Evolutionary conservation across 345 rosid species (phyloP).

Genomic region (Isatis tinctoria): DNA sequence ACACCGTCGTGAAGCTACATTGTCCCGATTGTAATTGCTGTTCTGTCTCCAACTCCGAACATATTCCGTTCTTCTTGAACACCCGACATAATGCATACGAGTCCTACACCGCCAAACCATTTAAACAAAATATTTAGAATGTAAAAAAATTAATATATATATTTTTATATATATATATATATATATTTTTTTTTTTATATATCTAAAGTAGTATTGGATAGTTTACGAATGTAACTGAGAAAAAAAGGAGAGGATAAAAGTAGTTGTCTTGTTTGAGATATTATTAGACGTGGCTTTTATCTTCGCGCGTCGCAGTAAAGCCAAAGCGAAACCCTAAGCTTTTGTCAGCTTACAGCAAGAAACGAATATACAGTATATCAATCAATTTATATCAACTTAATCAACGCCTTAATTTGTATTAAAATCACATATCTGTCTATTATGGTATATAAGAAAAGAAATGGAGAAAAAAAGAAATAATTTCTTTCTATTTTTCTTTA

Average conservation of each 20-base stretch:
- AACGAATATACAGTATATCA: conserved; percentile 50
- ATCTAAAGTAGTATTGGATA: neutral
- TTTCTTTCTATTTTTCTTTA: neutral
- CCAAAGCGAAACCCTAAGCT: conserved; percentile 40
- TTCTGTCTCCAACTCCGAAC: conserved; percentile 64
- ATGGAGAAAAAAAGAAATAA: too few relatives aligned
- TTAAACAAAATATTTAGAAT: neutral
- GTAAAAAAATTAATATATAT: too few relatives aligned
- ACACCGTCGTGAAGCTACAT: conserved; percentile 36
- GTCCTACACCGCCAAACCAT: conserved; percentile 43
- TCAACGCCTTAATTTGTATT: neutral
- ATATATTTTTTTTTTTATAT: conserved; percentile 22
- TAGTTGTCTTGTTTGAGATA: conserved; percentile 22
- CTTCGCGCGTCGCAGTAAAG: conserved; percentile 40
- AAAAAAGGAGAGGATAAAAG: neutral
- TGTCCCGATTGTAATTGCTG: conserved; percentile 42
- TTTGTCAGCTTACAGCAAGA: conserved; percentile 47
- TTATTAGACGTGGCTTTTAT: conserved; percentile 29
- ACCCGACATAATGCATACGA: conserved; percentile 90
- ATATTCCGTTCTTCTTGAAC: conserved; percentile 86
- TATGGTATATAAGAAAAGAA: neutral
- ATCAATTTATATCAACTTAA: neutral
- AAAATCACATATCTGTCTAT: neutral
- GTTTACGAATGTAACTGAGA: neutral
- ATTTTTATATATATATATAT: neutral